Evolutionary conservation across 768 basidiomycete genomes (phyloP), one percentile per base, ranked within the genome.

Genomic region (Rhodotorula kratochvilovae): DNA sequence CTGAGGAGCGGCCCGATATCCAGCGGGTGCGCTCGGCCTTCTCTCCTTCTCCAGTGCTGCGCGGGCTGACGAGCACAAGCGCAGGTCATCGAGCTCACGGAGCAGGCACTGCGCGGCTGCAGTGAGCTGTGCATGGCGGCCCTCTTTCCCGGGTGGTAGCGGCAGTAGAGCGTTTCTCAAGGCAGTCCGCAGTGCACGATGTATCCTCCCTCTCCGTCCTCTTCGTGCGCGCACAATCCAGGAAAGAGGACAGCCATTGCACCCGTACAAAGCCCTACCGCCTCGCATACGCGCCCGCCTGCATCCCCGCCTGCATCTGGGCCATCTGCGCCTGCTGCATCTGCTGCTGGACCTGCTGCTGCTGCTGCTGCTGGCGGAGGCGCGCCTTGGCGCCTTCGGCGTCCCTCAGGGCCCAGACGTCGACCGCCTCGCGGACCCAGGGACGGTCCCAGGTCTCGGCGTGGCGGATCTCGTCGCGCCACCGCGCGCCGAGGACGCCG

Each of bases 1-100:
- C 93, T 11, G 82, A 84, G 62, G 87, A 91, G 43, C 81, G 96
- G 73, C 93, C 93, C 27, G 87, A 89, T 81, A 93, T 98, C 43
- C 86, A 91, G 72, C 82, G 88, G 85, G 93, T 92, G 46, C 74
- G 80, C 12, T n/a, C n/a, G n/a, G n/a, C n/a, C n/a, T n/a, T n/a
- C n/a, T n/a, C n/a, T n/a, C 21, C 23, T 5, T 46, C 29, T n/a
- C 48, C 16, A 13, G 39, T 39, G 39, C 6, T 39, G n/a, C n/a
- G n/a, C n/a, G 2, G 5, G 39, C 29, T 21, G 42, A 42, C 25
- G 45, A 54, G 16, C 7, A 17, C 12, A 29, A n/a, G 6, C 35
- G 23, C 59, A 71, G 70, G 65, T 71, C n/a, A 51, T 71, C 33
- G 35, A 53, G 15, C 27, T 68, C n/a, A 68, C 67, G 43, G 53